Evolutionary conservation across 345 rosid species (phyloP).

Genomic region (Eucalyptus lansdowneana): DNA sequence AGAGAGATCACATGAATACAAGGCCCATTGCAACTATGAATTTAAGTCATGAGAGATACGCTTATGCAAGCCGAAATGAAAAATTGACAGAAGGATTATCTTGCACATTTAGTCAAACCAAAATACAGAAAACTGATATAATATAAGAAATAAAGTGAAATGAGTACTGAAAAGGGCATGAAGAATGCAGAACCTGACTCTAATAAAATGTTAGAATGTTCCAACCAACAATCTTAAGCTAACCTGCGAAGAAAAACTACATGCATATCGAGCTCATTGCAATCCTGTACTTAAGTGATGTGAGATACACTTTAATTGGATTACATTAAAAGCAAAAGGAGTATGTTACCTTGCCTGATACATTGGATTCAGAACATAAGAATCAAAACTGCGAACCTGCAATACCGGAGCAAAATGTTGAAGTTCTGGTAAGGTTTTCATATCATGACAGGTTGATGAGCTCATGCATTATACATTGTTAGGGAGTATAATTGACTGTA

Average conservation of each 20-base stretch:
- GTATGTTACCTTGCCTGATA: slow-evolving; percentile 60
- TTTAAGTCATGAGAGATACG: background rate
- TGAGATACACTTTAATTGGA: background rate
- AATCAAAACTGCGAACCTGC: slow-evolving; percentile 79
- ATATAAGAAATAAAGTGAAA: background rate
- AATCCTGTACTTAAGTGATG: background rate
- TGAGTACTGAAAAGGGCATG: background rate
- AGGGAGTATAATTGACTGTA: background rate
- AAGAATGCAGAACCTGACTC: background rate
- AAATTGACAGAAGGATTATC: background rate
- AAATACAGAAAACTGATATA: background rate
- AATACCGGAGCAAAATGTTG: background rate
- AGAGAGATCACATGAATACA: background rate
- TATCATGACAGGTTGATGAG: background rate
- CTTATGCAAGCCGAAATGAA: background rate
- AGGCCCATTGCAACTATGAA: background rate
- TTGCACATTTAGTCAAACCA: background rate
- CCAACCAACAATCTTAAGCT: background rate
- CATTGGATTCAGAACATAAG: slow-evolving; percentile 68
- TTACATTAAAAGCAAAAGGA: background rate
- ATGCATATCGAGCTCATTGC: background rate
- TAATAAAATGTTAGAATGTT: background rate
- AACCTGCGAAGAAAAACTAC: background rate
- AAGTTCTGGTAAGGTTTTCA: background rate
- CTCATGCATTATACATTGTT: background rate